Evolutionary conservation across 345 rosid genomes (phyloP), one percentile per base, ranked within the genome.

Genomic region (Balakata baccata): DNA sequence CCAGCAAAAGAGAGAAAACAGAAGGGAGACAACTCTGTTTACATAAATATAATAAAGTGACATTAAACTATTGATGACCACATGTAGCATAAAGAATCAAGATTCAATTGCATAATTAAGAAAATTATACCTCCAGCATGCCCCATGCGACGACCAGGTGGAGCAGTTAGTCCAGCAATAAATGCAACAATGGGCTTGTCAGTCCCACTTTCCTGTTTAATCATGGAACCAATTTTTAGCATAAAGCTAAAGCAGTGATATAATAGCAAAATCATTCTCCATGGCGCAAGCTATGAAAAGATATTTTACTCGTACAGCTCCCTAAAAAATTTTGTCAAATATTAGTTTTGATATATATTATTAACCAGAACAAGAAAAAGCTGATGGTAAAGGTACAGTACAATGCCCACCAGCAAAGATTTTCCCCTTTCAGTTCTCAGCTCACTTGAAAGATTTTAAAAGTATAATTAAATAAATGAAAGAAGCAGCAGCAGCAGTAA

Each of bases 131-230:
- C 99, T 87, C 99, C 99, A 13, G 99, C 99, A 72, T 95, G 99
- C 66, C 99, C 99, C 99, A 95, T 95, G 25, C 98, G 91, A 56
- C 98, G 97, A 39, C 98, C 97, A 3, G 98, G 98, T 66, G 98
- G 97, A 53, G 98, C 98, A 69, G 98, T 92, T 13, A 90, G 89
- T 81, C 99, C 99, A 77, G 98, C 99, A 75, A 95, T 95, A 79
- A 95, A 95, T 34, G 97, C 98, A 84, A 92, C 97, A 38, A 95
- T 85, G 61, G 98, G 96, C 83, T 95, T 95, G 56, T 92, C 87
- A 72, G 99, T 92, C 59, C 92, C 90, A 74, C 98, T 95, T 82
- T 86, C 98, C 98, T 95, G 96, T 84, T 86, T 62, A 53, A 70
- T 82, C 73, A 60, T 23, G 52, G 51, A 66, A 50, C 59, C 18